Evolutionary conservation across 495 filamentous ascomycete species (phyloP).

Genomic region (Penicillium odoratum): DNA sequence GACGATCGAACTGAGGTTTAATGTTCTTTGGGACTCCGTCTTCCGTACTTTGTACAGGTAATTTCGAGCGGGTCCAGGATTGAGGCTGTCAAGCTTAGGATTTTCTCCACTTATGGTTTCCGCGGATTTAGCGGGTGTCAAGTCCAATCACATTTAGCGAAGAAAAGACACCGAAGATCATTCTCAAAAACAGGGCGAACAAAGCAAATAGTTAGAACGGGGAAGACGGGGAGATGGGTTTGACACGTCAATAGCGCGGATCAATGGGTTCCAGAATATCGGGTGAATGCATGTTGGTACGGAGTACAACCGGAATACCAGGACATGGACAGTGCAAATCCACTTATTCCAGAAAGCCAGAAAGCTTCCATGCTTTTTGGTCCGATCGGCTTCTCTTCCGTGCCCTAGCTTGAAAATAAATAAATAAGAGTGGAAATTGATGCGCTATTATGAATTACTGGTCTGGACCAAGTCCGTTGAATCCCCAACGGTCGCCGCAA

Average conservation of each 20-base stretch:
- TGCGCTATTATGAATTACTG: not conserved
- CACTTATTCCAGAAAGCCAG: constrained; percentile 34
- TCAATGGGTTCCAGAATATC: constrained; percentile 26
- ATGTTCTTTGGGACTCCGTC: not conserved
- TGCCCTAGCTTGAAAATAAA: constrained; percentile 14
- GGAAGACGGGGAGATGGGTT: not conserved
- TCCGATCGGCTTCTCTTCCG: constrained; percentile 31
- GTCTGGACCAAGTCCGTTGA: not conserved
- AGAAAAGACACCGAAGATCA: not conserved
- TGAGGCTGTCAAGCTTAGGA: constrained; percentile 11
- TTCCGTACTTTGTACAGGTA: not conserved
- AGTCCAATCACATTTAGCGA: too few relatives aligned
- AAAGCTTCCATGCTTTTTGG: constrained; percentile 19
- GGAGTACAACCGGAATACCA: constrained; percentile 15
- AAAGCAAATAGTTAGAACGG: not conserved
- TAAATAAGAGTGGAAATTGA: not conserved
- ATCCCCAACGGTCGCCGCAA: constrained; percentile 10
- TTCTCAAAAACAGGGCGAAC: constrained; percentile 2
- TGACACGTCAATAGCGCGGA: constrained; percentile 7
- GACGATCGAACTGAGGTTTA: constrained; percentile 23
- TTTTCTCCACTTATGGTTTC: constrained; percentile 4
- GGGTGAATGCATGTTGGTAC: constrained; percentile 19
- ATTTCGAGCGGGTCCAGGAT: not conserved
- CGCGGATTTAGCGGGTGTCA: constrained; percentile 10
- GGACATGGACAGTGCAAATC: not conserved